Base-by-base conservation (phyloP, 2,329 filamentous ascomycete species). In the Sporothrix phasma region DNA sequence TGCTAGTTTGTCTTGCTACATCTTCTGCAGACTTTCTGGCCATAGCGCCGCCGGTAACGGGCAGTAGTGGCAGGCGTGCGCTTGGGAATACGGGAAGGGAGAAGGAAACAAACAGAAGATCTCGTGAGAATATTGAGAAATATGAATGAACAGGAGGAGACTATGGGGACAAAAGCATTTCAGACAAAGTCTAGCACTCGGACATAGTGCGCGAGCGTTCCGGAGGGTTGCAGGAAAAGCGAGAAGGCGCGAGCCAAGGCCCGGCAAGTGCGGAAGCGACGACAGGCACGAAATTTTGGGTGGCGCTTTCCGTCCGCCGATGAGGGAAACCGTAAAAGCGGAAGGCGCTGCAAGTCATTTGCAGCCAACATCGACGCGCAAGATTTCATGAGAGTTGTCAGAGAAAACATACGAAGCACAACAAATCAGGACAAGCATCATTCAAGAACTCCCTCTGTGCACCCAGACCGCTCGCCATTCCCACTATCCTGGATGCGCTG, bases 231-330 rank as follows among this genome's bases (percentile, higher is more conserved):
- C 26, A 24, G n/a, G 43, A 3, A 24, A 46, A 61, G 34, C 37
- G 43, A 39, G n/a, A 61, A 61, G 43, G 58, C 58, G 37, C 43
- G 58, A 47, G 26, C 29, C 22, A 60, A 31, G 56, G 56, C 45
- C 31, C 59, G 59, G 59, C 43, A 61, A 41, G 13, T 49, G 45
- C 43, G 45, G 59, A 49, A 59, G 56, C 39, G 34, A 41, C 56
- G 39, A 61, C 43, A 29, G n/a, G 13, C 31, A 47, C 10, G 22
- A 24, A 37, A 22, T n/a, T n/a, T 8, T 61, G 31, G 43, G 45
- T 61, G 59, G 59, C 59, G 59, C 59, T 45, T 61, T 49, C 45
- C 31, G 13, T 49, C 29, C 49, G 58, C 58, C 59, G 45, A 51
- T 3, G 54, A 26, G n/a, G 39, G 26, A 46, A 34, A 17, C 17